These are phyloP conservation scores for Hanseniaspora gamundiae DNA, from an alignment of 1,139 yeast genomes.

Conservation along the genomic window DNA sequence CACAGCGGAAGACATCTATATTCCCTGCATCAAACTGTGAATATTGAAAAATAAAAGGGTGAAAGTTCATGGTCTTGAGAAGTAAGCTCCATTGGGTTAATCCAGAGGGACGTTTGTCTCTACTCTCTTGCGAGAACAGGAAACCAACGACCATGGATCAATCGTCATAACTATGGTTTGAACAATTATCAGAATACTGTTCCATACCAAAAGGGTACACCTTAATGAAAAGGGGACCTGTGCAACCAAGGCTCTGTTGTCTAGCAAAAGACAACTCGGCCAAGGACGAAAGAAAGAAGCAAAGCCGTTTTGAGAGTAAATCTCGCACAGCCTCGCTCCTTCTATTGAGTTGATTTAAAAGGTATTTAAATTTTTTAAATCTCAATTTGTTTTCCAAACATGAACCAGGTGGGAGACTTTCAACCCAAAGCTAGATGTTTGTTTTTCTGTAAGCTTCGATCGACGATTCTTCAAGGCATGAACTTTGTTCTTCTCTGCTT, in stretches of 20 bases:
- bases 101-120: too few species aligned
- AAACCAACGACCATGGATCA: conserved; percentile 26
- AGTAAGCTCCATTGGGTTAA: conserved; percentile 93
- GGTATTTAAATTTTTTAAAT: conserved; percentile 19
- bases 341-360: conserved; percentile 26
- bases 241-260: not conserved
- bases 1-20: conserved; percentile 21
- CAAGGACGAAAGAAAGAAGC: conserved; percentile 1
- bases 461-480: conserved; percentile 50
- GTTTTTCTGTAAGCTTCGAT: conserved; percentile 52
- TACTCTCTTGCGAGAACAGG: too few species aligned
- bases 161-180: conserved; percentile 78
- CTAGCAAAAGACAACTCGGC: conserved; percentile 1
- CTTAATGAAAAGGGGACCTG: not conserved
- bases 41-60: conserved; percentile 28
- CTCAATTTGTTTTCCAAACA: conserved; percentile 36
- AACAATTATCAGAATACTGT: conserved; percentile 31
- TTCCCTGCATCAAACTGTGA: conserved; percentile 20
- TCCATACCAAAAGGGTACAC: conserved; percentile 45
- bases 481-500: not conserved
- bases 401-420: conserved; percentile 80
- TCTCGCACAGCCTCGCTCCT: conserved; percentile 2
- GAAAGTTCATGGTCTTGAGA: conserved; percentile 45
- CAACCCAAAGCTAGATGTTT: conserved; percentile 57
- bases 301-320: conserved; percentile 7